A percentile compares a stretch with the other conserved stretches of the same genome.
phyloP scores from a whole-genome alignment of 768 basidiomycete genomes.

The Kwoniella newhampshirensis region DNA sequence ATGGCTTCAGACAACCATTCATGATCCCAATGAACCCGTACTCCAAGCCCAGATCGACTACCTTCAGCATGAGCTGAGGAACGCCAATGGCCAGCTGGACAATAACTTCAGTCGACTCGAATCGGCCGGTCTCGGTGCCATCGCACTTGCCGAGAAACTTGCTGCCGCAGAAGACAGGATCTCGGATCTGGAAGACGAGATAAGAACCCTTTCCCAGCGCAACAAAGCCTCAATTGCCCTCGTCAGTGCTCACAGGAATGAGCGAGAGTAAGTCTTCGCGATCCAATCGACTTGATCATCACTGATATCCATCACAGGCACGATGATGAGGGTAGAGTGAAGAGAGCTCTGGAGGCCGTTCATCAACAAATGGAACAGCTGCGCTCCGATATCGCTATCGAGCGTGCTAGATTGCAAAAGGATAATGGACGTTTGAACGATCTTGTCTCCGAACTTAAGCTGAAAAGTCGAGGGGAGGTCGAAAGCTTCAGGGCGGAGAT shows the following conservation, averaged over 20 bases:
- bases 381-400: conserved; percentile 23
- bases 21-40: conserved; percentile 38
- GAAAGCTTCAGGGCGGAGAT: conserved; percentile 32
- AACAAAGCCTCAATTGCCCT: conserved; percentile 39
- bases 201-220: conserved; percentile 29
- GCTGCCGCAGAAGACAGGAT: conserved; percentile 40
- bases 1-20: conserved; percentile 45
- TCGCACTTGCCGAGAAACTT: conserved; percentile 45
- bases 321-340: conserved; percentile 24
- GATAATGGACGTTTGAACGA: conserved; percentile 33
- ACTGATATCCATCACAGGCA: conserved; percentile 15
- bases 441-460: conserved; percentile 24
- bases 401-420: conserved; percentile 25
- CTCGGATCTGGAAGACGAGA: conserved; percentile 42
- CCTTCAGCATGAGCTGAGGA: conserved; percentile 40
- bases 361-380: conserved; percentile 36
- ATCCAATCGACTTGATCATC: background rate
- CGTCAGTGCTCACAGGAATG: conserved; percentile 32
- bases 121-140: conserved; percentile 40
- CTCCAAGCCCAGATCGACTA: conserved; percentile 41
- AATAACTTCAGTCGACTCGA: conserved; percentile 49
- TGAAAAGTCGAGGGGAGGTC: conserved; percentile 22
- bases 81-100: conserved; percentile 47
- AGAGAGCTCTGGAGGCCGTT: conserved; percentile 29
- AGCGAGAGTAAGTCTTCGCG: conserved; percentile 25